phyloP scores from a whole-genome alignment of 768 basidiomycete genomes.

The Ramaria sp. region DNA sequence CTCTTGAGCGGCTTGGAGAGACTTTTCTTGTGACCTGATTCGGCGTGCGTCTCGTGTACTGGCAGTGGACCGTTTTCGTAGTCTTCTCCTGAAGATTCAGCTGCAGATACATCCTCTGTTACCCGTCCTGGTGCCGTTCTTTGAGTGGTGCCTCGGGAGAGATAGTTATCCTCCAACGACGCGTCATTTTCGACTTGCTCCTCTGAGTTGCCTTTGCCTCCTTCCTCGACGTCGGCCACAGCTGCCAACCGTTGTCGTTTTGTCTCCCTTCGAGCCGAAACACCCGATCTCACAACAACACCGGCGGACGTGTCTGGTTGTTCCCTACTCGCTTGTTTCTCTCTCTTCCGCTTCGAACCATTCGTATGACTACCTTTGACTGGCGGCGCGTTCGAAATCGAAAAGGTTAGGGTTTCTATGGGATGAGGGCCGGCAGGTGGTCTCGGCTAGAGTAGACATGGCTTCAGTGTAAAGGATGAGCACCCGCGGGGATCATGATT shows the following conservation, averaged over 20 bases:
- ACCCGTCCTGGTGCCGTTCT: not conserved
- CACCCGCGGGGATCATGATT: no score
- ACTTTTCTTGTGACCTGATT: slow-evolving; percentile 16
- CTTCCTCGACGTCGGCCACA: not conserved
- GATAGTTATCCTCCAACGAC: not conserved
- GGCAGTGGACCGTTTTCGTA: slow-evolving; percentile 20
- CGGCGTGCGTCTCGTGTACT: slow-evolving; percentile 9
- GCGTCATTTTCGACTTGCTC: not conserved
- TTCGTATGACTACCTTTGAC: no score
- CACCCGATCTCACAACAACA: no score
- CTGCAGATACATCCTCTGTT: not conserved
- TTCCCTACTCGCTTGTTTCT: no score
- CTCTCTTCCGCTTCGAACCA: no score
- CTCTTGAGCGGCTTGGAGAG: slow-evolving; percentile 20
- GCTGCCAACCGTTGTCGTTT: not conserved
- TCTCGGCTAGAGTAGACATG: no score
- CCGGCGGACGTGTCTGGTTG: no score
- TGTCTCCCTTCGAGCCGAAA: no score
- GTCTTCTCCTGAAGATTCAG: slow-evolving; percentile 14
- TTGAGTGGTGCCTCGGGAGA: not conserved
- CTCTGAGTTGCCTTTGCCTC: not conserved
- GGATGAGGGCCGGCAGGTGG: no score
- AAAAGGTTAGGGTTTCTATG: no score
- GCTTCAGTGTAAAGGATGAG: no score
- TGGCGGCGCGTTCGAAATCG: no score